These are phyloP conservation scores for Fusarium begoniae DNA, from an alignment of 2,329 filamentous ascomycete genomes.

Conservation along the genomic window DNA sequence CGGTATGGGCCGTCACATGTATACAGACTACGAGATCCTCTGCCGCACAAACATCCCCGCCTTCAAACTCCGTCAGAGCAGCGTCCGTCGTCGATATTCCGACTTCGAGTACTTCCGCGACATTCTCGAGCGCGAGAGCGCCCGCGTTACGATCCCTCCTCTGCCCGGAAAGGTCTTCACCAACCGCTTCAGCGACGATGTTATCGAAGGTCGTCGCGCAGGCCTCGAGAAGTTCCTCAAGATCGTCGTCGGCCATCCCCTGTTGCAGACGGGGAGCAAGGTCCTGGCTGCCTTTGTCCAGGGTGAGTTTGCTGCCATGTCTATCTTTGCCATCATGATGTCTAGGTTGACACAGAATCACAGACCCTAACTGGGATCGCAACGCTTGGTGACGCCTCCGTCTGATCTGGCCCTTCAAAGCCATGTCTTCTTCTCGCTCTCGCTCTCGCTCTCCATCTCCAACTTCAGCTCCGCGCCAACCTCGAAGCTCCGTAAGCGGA, in stretches of 20 bases:
- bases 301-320: conserved; percentile 62
- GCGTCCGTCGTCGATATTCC: conserved; percentile 91
- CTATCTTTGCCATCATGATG: conserved; percentile 4
- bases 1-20: conserved; percentile 94
- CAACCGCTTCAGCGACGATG: conserved; percentile 96
- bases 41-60: conserved; percentile 98
- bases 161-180: conserved; percentile 97
- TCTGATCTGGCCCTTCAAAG: conserved; percentile 35
- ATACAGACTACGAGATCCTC: conserved; percentile 98
- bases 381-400: conserved; percentile 77
- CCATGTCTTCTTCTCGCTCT: conserved; percentile 27
- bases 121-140: conserved; percentile 94
- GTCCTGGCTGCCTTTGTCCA: conserved; percentile 97
- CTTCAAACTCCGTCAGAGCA: conserved; percentile 91
- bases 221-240: conserved; percentile 95
- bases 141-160: conserved; percentile 93
- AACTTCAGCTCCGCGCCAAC: conserved; percentile 18
- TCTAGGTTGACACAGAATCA: conserved; percentile 1
- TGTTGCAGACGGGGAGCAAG: conserved; percentile 97
- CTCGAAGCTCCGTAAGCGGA: conserved; percentile 43
- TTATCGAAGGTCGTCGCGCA: conserved; percentile 92
- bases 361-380: conserved; percentile 89
- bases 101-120: conserved; percentile 99
- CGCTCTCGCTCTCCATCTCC: conserved; percentile 25
- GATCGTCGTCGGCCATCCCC: conserved; percentile 95